Evolutionary conservation across 257 asterid species (phyloP), one percentile per base, ranked within the genome.

Genomic region (Gynochthodes officinalis): DNA sequence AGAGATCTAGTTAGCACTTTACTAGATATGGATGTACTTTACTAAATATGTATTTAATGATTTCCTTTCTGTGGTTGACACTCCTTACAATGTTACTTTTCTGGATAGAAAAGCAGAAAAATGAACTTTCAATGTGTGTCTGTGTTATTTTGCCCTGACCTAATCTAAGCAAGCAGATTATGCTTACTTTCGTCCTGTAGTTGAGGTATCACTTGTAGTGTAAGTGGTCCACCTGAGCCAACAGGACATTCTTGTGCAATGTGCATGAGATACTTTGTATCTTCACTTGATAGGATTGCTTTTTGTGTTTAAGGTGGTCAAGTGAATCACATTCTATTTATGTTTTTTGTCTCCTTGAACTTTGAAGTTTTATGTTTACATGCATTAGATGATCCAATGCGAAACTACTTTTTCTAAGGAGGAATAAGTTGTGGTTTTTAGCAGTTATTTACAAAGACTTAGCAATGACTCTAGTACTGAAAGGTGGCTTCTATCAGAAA

Each of bases 1-100:
- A 23, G 55, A 39, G 55, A 67, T 73, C 75, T 55, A 33, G 64
- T 39, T 52, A 68, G 30, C 50, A 27, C 75, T 49, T 53, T 37
- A 30, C 11, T 67, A 58, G 35, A 57, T n/a, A n/a, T n/a, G n/a
- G n/a, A n/a, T n/a, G 30, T 43, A 27, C 75, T 49, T 53, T 37
- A 30, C 11, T 67, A 58, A 37, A 57, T 16, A 27, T 71, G 54
- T 1, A 10, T 69, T 44, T 66, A 0, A 46, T 40, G 43, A 52
- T 62, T 46, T 40, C 72, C 61, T 37, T 73, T 12, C 25, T 7
- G 1, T 16, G 28, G 35, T 5, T 35, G 44, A 43, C 55, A 73
- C 11, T 4, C 30, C 5, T 42, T 5, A 32, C 52, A 58, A 28
- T 35, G 23, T 33, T 12, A 32, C 9, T 25, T 54, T 53, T 5